These are phyloP conservation scores for Neurospora sp. DNA, from an alignment of 495 filamentous ascomycete species.

Conservation along the genomic window DNA sequence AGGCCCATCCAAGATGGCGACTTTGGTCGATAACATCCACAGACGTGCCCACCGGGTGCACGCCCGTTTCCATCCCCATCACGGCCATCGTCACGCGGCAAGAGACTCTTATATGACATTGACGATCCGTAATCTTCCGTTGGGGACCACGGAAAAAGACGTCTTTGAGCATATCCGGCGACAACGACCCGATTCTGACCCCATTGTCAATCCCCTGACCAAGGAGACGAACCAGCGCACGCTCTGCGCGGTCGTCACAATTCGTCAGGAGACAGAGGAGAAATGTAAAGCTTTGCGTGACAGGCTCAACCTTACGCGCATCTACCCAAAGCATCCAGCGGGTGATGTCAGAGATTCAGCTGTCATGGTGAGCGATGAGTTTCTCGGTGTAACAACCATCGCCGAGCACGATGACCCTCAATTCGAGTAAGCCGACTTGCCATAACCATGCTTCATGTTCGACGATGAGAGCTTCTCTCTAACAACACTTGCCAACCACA, in stretches of 20 bases:
- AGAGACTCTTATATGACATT: conserved; percentile 6
- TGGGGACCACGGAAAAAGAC: conserved; percentile 6
- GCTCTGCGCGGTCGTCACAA: conserved; percentile 5
- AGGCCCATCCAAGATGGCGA: not conserved
- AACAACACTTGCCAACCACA: not conserved
- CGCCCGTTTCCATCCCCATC: not conserved
- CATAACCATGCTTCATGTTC: not conserved
- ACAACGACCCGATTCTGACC: not conserved
- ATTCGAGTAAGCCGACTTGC: conserved; percentile 6
- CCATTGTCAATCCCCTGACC: conserved; percentile 1
- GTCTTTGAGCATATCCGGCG: conserved; percentile 4
- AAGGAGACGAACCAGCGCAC: not conserved
- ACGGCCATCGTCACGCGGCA: not conserved
- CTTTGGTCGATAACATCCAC: not conserved
- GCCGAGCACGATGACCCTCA: conserved; percentile 11
- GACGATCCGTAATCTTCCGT: conserved; percentile 8
- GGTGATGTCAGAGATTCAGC: not conserved
- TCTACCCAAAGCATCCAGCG: conserved; percentile 1
- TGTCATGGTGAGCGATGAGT: conserved; percentile 7
- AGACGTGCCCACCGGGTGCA: not conserved
- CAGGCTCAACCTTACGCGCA: not conserved
- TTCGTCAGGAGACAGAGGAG: conserved; percentile 2
- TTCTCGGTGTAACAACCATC: conserved; percentile 10
- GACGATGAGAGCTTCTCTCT: not conserved
- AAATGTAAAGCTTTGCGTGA: conserved; percentile 3